Evolutionary conservation across 73 alveolate species (phyloP), one percentile per base, ranked within the genome.

Genomic region (Breviolum minutum): DNA sequence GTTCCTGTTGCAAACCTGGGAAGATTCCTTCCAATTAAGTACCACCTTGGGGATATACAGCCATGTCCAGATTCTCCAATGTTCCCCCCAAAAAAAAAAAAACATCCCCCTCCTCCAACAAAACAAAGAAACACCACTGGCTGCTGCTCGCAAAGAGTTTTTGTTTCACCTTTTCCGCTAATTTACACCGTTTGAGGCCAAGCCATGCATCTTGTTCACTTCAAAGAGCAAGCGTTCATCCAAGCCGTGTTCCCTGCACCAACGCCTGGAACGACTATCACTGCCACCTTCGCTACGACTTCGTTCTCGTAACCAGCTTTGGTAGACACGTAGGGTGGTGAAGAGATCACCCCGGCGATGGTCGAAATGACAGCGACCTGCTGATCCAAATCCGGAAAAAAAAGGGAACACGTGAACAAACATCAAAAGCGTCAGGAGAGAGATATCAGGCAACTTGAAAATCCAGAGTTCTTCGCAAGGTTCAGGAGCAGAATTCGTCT

Each of bases 191-290:
- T 30, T 30, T 17, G 32, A 8, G n/a, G n/a, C n/a, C n/a, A 17
- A 0, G 81, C 81, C 81, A 17, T 8, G 89, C 70, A 17, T 81
- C 89, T 81, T 81, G 89, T 81, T 81, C 83, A 87, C 63, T 73
- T 90, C 97, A 81, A 90, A 90, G 61, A 90, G 88, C 86, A 90
- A 73, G 77, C 97, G 98, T 26, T 94, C 99, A 76, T 94, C 99
- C 84, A 94, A 71, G 90, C 99, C 99, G 27, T 94, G 99, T 82
- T 94, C 94, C 27, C 99, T 92, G 85, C 94, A 77, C 99, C 99
- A 94, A 73, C 83, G 85, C 71, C 97, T 32, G 62, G 87, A 66
- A 30, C 76, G 73, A 22, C 63, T n/a, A 22, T 64, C 94, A 94
- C 73, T 32, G 62, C 99, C 99, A 22, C 94, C 90, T 83, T 94